Base-by-base conservation (phyloP, 306 rosid genomes). In the Medicago arabica region DNA sequence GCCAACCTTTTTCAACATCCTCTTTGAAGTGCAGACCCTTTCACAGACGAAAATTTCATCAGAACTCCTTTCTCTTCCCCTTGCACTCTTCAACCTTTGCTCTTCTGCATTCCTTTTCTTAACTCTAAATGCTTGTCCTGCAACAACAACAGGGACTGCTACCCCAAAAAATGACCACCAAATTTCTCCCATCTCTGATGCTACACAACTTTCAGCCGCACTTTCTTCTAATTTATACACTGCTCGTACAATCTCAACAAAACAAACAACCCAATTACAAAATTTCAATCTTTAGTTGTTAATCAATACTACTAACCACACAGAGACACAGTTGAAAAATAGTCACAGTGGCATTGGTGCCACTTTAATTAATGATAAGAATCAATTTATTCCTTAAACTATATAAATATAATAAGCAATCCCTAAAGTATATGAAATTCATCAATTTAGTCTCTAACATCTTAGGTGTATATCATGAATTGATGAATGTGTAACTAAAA, bases 91-190 rank as follows among this genome's bases (percentile, higher is more conserved):
- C 78, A 91, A 21, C 69, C 85, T 87, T 82, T 90, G 85, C 76
- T 90, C 98, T 83, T 90, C 96, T 0, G 89, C 88, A 0, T 39
- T 85, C 84, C 72, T 85, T 70, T 88, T 90, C 90, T 89, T 90
- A 84, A 86, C 43, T 58, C 91, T 76, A 63, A 86, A 85, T 40
- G 93, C 96, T 72, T 94, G 92, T 72, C 97, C 98, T 9, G 97
- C 96, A 41, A 88, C 85, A 18, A 92, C 76, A 4, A 95, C 95
- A 1, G 98, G 97, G 67, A 92, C 84, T 23, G 92, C 97, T 18
- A 95, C 97, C 71, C 91, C 91, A 75, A 90, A 71, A 15, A 90
- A 86, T 39, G 98, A 87, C 98, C 98, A 93, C 98, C 98, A 93
- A 46, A 81, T 89, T 72, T 93, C 98, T 80, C 86, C 96, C 98